Conservation (phyloP, 805 yeast genomes). For the Sugiyamaella chiloensis region DNA sequence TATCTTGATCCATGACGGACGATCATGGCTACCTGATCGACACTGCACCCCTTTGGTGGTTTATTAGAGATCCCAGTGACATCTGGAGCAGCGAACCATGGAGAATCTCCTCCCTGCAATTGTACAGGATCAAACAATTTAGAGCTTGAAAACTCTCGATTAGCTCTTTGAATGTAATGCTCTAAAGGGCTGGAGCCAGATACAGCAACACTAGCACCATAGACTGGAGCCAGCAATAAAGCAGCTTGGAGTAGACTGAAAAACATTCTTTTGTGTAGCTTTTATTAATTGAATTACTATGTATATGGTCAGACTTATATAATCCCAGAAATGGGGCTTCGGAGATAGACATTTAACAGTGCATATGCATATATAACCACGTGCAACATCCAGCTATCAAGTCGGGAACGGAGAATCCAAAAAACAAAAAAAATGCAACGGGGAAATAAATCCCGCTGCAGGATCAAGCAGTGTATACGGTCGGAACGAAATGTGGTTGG, state of each 20-base stretch:
- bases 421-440: too few species aligned
- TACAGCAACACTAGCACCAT: background rate
- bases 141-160: background rate
- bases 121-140: background rate
- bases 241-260: background rate
- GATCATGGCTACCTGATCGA: conserved; percentile 2
- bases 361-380: too few species aligned
- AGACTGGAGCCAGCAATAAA: background rate
- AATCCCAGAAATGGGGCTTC: too few species aligned
- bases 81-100: conserved; percentile 3
- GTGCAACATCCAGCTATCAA: too few species aligned
- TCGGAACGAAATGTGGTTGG: too few species aligned
- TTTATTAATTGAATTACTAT: too few species aligned
- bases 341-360: too few species aligned
- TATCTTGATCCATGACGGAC: conserved; percentile 1
- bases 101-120: conserved; percentile 5
- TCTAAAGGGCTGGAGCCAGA: background rate
- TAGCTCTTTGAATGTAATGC: background rate
- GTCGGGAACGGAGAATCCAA: too few species aligned
- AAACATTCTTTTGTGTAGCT: too few species aligned
- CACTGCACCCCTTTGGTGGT: background rate
- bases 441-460: too few species aligned
- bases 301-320: too few species aligned
- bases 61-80: conserved; percentile 2
- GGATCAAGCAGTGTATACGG: too few species aligned